Percentiles rank a stretch among this genome's conserved stretches.
These are phyloP conservation scores for Sparassis latifolia DNA, from an alignment of 1,284 basidiomycete species.

Conservation along the genomic window DNA sequence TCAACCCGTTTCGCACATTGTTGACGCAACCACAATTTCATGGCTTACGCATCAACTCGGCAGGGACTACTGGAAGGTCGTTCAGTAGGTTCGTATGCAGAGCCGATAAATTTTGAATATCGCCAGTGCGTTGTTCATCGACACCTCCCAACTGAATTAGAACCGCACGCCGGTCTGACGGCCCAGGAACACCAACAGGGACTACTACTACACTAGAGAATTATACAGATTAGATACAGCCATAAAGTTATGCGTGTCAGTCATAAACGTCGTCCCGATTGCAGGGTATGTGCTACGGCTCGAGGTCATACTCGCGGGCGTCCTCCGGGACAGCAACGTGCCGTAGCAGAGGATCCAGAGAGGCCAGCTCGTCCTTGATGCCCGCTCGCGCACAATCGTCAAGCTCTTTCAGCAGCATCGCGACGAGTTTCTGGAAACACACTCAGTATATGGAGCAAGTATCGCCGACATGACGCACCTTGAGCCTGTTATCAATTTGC, in stretches of 20 bases:
- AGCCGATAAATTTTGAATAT: too few relatives aligned
- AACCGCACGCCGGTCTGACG: too few relatives aligned
- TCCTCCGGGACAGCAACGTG: conserved; percentile 34
- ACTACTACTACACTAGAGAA: not conserved
- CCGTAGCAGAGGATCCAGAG: conserved; percentile 68
- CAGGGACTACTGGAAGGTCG: too few relatives aligned
- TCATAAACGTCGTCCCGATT: not conserved
- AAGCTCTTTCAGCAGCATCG: conserved; percentile 70
- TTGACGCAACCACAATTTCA: too few relatives aligned
- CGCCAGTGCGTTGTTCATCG: too few relatives aligned
- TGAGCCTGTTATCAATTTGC: conserved; percentile 78
- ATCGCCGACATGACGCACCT: conserved; percentile 40
- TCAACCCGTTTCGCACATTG: too few relatives aligned
- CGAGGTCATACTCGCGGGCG: conserved; percentile 18
- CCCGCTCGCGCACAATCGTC: conserved; percentile 72
- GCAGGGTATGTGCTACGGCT: conserved; percentile 4
- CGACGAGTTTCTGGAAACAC: conserved; percentile 65
- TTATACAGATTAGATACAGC: not conserved
- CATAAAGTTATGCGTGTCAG: not conserved
- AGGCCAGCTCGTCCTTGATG: conserved; percentile 76
- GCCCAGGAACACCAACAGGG: not conserved
- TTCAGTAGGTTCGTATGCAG: too few relatives aligned
- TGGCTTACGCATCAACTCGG: too few relatives aligned
- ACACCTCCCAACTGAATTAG: too few relatives aligned
- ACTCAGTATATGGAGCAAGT: conserved; percentile 4